These are phyloP conservation scores for Cercospora berteroae DNA, from an alignment of 2,329 filamentous ascomycete genomes.

Conservation along the genomic window DNA sequence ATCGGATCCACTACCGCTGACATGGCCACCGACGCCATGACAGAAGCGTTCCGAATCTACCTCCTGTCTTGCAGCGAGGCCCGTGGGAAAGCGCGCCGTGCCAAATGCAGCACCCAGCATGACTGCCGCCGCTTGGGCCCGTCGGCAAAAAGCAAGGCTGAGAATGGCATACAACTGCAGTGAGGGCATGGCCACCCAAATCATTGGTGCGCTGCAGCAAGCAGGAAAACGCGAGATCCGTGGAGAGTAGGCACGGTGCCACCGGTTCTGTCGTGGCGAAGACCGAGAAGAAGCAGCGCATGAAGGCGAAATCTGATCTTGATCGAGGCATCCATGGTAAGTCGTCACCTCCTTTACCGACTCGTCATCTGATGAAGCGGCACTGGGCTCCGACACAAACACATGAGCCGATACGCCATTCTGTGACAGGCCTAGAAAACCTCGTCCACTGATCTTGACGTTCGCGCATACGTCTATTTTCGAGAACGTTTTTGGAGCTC, in stretches of 20 bases:
- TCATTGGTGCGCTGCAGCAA: conserved; percentile 17
- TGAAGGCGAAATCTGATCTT: conserved; percentile 20
- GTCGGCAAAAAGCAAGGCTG: neutral
- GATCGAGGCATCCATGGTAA: conserved; percentile 13
- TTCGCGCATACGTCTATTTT: neutral
- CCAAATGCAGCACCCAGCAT: conserved; percentile 22
- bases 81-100: conserved; percentile 1
- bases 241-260: neutral
- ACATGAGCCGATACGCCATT: conserved; percentile 39
- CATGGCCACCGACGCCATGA: conserved; percentile 26
- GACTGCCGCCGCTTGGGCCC: conserved; percentile 11
- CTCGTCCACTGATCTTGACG: conserved; percentile 42
- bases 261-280: conserved; percentile 11
- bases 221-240: neutral
- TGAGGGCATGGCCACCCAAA: conserved; percentile 19
- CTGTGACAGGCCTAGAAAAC: conserved; percentile 47
- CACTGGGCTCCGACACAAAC: conserved; percentile 42
- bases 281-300: conserved; percentile 25
- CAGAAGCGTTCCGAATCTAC: conserved; percentile 21
- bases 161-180: neutral
- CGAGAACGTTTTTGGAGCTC: neutral
- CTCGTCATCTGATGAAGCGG: conserved; percentile 37
- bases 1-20: conserved; percentile 27
- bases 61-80: conserved; percentile 20
- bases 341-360: neutral